These are phyloP conservation scores for Combretum micranthum DNA, from an alignment of 345 rosid genomes.

Conservation along the genomic window DNA sequence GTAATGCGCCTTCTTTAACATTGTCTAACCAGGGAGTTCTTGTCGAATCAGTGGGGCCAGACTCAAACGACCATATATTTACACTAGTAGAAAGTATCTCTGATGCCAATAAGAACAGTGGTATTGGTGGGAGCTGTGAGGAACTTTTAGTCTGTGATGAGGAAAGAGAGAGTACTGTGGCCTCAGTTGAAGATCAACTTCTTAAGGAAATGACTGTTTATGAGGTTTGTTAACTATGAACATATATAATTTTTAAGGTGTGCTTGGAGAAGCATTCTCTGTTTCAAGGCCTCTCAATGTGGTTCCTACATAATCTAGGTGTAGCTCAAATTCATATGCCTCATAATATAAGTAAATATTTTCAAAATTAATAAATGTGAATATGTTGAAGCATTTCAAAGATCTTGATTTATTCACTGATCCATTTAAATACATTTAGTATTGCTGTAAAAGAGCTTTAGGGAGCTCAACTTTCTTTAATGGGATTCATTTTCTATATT, in stretches of 20 bases:
- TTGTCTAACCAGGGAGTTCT: conserved; percentile 66
- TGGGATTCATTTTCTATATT: not conserved
- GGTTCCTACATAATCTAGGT: no score
- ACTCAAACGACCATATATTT: conserved; percentile 39
- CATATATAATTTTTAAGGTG: not conserved
- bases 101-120: conserved; percentile 51
- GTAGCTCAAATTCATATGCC: no score
- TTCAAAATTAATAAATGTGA: no score
- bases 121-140: conserved; percentile 33
- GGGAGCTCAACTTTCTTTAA: not conserved
- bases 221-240: conserved; percentile 46
- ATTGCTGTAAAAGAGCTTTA: not conserved
- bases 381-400: no score
- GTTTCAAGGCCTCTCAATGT: no score
- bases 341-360: no score
- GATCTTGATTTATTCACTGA: no score
- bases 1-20: conserved; percentile 4
- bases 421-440: no score
- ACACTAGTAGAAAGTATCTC: conserved; percentile 58
- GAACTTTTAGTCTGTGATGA: conserved; percentile 75
- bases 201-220: conserved; percentile 88
- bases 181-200: conserved; percentile 82
- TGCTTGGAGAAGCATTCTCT: no score
- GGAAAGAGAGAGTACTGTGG: conserved; percentile 66
- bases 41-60: conserved; percentile 54